Evolutionary conservation across 1,139 yeast species (phyloP), one percentile per base, ranked within the genome.

Genomic region (Diutina scorzettiae): DNA sequence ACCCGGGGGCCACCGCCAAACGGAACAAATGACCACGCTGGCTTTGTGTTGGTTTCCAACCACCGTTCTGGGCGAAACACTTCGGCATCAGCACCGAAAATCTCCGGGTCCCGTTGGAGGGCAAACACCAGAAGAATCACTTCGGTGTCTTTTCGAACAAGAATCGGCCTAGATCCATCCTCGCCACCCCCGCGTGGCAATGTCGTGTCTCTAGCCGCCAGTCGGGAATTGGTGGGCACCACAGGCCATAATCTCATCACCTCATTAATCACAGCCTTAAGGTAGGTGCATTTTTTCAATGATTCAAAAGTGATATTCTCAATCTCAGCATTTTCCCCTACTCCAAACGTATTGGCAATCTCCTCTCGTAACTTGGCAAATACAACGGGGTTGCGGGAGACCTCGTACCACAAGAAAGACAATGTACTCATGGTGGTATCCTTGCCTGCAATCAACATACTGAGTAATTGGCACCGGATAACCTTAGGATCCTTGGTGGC

Each of bases 1-100:
- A 49, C 40, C 1, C 51, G 46, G 1, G 49, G 49, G 11, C 51
- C 51, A 5, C 45, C 41, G 14, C 46, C 44, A 32, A 49, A 49
- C 3, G 51, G 51, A 29, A 48, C 34, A 19, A 43, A 48, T 11
- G 46, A 48, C 45, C 48, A 49, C 11, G 45, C 46, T 4, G 45
- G 40, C 37, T 45, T 44, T 16, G 21, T 9, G 5, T 37, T 27
- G 2, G 39, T 19, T 5, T 28, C 30, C 6, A 33, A 40, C 47
- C 47, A 45, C 20, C 47, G 32, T 11, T 46, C 47, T 4, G 48
- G 48, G 12, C 41, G 40, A 29, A 31, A 46, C n/a, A 23, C 23
- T 20, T 40, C 36, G 7, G 48, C 42, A 18, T 46, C 48, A 3
- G 32, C 17, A 2, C 48, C 48, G 16, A 34, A 34, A 8, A 39